Evolutionary conservation across 2,329 filamentous ascomycete species (phyloP), one percentile per base, ranked within the genome.

Genomic region (Aspergillus jensenii): DNA sequence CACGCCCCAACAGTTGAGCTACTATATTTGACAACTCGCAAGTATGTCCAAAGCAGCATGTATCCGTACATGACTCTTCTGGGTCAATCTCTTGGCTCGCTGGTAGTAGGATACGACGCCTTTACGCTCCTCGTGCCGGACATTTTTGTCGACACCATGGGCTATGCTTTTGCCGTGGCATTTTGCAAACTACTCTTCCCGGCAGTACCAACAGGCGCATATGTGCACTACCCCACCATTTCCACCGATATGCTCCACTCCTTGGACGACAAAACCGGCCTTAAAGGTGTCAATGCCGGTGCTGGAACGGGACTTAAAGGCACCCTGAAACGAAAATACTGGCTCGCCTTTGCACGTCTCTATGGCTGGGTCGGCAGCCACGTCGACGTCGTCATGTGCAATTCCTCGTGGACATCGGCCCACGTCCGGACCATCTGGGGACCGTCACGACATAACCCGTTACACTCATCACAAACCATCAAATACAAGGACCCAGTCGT

Each of bases 181-280:
- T 81, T 97, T 3, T 90, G 83, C 74, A 95, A 92, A 71, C 83
- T 90, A 62, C 81, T 98, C 23, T 98, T 98, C 71, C 89, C 84
- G 0, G 75, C 78, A 37, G 84, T 97, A 1, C 90, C 93, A 0
- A 97, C 92, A 0, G 92, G 86, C 46, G 93, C 95, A 52, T 99
- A 99, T 71, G 93, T 98, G 1, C 95, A 99, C 77, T 99, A 98
- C 72, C 95, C 95, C 1, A 98, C 93, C 56, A 99, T 99, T 54
- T 97, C 93, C 3, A 99, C 92, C 51, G 95, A 99, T 69, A 99
- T 99, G 95, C 85, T 99, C 4, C 84, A 86, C 21, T 93, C 90
- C 17, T 85, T 97, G 4, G 85, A 92, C 65, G 85, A 89, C 8
- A 74, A 72, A 35, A 83, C 80, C 48, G 89, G 87, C 14, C 74